Percentiles rank a stretch among this genome's conserved stretches.
These are phyloP conservation scores for Ochetophila trinervis DNA, from an alignment of 306 rosid species.

Conservation along the genomic window DNA sequence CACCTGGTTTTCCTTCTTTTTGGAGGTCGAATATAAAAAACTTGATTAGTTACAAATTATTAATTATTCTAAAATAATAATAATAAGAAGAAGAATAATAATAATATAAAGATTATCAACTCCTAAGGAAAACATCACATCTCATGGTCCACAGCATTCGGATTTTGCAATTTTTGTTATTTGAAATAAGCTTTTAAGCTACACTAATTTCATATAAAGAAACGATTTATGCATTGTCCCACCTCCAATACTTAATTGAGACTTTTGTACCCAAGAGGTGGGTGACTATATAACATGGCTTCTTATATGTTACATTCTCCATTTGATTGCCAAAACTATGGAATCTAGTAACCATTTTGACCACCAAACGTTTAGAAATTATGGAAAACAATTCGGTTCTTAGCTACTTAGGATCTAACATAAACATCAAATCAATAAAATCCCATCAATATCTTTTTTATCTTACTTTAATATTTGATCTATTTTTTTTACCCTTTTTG, in stretches of 20 bases:
- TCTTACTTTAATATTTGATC: background rate
- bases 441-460: constrained; percentile 22
- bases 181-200: constrained; percentile 12
- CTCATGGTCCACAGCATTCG: constrained; percentile 14
- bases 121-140: constrained; percentile 24
- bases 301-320: constrained; percentile 7
- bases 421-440: constrained; percentile 17
- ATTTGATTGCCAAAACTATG: background rate
- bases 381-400: constrained; percentile 9
- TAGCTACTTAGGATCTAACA: constrained; percentile 2
- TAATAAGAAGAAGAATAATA: constrained; percentile 1
- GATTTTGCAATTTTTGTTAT: constrained; percentile 22
- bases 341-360: background rate
- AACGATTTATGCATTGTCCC: background rate
- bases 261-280: background rate
- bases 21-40: background rate
- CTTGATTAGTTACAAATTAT: too few relatives aligned
- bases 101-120: constrained; percentile 8
- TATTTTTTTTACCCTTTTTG: background rate
- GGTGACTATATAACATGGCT: background rate
- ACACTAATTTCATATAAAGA: constrained; percentile 4
- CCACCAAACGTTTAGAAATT: constrained; percentile 25
- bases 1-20: background rate
- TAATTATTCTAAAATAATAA: background rate
- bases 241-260: background rate